A percentile compares a stretch with the other conserved stretches of the same genome.
Evolutionary conservation across 2,329 filamentous ascomycete species (phyloP).

Genomic region (Macroventuria anomochaeta): DNA sequence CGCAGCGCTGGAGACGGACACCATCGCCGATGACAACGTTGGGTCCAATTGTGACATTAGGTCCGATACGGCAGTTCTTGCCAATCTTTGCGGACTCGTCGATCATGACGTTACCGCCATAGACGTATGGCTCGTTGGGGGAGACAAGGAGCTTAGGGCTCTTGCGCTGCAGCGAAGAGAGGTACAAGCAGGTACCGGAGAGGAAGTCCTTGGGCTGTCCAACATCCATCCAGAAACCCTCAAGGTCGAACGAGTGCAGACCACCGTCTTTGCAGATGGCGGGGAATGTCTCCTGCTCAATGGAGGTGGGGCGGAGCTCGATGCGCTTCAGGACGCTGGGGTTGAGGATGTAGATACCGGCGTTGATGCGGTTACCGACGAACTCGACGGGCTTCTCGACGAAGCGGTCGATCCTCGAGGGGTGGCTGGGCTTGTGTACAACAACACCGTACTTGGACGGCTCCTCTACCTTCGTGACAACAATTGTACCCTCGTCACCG

Average conservation of each 20-base stretch:
- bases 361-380: slow-evolving; percentile 98
- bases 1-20: slow-evolving; percentile 90
- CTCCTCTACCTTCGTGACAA: slow-evolving; percentile 98
- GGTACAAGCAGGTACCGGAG: slow-evolving; percentile 93
- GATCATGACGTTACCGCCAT: slow-evolving; percentile 94
- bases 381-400: slow-evolving; percentile 99
- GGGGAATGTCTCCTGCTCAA: slow-evolving; percentile 99
- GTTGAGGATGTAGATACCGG: slow-evolving; percentile 97
- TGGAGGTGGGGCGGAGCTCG: slow-evolving; percentile 93
- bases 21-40: slow-evolving; percentile 92
- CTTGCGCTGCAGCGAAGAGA: slow-evolving; percentile 90
- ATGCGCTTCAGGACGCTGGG: slow-evolving; percentile 89
- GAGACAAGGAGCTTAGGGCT: slow-evolving; percentile 82
- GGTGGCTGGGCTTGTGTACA: slow-evolving; percentile 92
- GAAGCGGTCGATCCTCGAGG: slow-evolving; percentile 94
- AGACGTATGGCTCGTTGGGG: slow-evolving; percentile 76
- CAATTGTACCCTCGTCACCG: slow-evolving; percentile 95
- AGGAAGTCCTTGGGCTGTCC: slow-evolving; percentile 99
- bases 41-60: slow-evolving; percentile 94
- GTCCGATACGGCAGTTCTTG: slow-evolving; percentile 97
- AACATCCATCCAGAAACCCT: slow-evolving; percentile 99
- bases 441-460: slow-evolving; percentile 98
- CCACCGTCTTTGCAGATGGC: slow-evolving; percentile 87
- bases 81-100: slow-evolving; percentile 94
- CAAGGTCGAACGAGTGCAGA: slow-evolving; percentile 93